Conservation (phyloP, 2,329 filamentous ascomycete genomes). For the Paecilomyces dactylethromorphus region DNA sequence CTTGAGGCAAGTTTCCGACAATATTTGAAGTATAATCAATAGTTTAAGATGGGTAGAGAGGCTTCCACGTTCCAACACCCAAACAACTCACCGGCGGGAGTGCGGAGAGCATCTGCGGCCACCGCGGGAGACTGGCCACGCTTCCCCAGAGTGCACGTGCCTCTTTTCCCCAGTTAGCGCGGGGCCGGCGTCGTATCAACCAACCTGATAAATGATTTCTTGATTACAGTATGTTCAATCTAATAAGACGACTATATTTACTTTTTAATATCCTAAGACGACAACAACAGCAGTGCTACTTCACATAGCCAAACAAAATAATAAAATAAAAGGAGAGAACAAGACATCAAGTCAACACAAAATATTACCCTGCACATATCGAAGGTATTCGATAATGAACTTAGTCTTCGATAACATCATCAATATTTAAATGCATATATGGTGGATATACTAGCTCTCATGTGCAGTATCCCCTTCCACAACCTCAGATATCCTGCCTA, state of each 20-base stretch:
- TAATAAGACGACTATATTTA: neutral
- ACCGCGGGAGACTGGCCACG: neutral
- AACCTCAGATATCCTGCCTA: slow-evolving; percentile 42
- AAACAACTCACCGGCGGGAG: neutral
- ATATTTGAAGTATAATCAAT: slow-evolving; percentile 4
- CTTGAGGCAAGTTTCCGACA: neutral
- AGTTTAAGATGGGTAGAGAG: slow-evolving; percentile 1
- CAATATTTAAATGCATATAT: neutral
- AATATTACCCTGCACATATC: neutral
- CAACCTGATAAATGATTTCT: neutral
- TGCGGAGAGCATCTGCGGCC: neutral
- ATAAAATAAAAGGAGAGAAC: neutral
- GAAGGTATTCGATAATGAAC: neutral
- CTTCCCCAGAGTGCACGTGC: neutral
- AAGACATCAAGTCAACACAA: neutral
- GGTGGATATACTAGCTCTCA: neutral
- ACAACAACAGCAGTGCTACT: neutral
- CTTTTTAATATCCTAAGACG: neutral
- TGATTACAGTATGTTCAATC: neutral
- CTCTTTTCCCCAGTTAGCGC: neutral
- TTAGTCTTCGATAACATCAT: too few species aligned
- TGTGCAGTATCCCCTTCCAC: slow-evolving; percentile 22
- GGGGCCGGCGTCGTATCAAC: neutral
- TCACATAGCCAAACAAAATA: neutral
- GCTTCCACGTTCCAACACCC: neutral